Conservation (phyloP, 805 yeast genomes). For the Nakazawaea laoshanensis region DNA sequence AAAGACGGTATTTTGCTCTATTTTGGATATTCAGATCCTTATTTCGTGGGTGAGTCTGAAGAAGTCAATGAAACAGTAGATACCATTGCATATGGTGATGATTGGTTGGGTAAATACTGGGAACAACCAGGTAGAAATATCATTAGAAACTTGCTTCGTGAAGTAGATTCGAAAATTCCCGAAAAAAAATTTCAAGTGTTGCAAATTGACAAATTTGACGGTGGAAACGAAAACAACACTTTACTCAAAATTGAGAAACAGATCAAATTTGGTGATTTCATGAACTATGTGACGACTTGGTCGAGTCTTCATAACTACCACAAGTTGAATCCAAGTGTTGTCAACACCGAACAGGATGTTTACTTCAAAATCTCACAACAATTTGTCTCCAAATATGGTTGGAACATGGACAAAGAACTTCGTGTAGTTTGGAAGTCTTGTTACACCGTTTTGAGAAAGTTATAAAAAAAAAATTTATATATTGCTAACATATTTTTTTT, state of each 20-base stretch:
- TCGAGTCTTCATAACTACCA: conserved; percentile 59
- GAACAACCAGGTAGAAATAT: conserved; percentile 71
- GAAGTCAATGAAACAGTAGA: conserved; percentile 45
- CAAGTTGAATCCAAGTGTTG: conserved; percentile 23
- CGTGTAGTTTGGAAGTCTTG: conserved; percentile 42
- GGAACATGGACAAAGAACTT: conserved; percentile 32
- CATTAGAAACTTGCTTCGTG: conserved; percentile 35
- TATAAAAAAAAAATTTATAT: background rate
- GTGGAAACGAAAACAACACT: conserved; percentile 12
- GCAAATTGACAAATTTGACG: conserved; percentile 15
- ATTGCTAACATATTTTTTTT: too few relatives aligned
- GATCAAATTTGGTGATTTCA: conserved; percentile 36
- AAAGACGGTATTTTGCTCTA: conserved; percentile 46
- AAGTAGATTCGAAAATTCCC: conserved; percentile 33
- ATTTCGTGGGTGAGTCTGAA: conserved; percentile 37
- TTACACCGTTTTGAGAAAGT: conserved; percentile 41
- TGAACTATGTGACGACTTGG: conserved; percentile 56
- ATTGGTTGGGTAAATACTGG: conserved; percentile 65
- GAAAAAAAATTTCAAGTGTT: conserved; percentile 28
- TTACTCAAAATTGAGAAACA: conserved; percentile 26
- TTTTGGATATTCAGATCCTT: conserved; percentile 77
- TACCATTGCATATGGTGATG: conserved; percentile 32
- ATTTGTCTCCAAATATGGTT: conserved; percentile 32
- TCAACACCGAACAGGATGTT: conserved; percentile 20
- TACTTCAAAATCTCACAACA: conserved; percentile 24